Conservation (phyloP, 228 moss, liverwort and hornwort species). For the Sphagnum magellanicum region DNA sequence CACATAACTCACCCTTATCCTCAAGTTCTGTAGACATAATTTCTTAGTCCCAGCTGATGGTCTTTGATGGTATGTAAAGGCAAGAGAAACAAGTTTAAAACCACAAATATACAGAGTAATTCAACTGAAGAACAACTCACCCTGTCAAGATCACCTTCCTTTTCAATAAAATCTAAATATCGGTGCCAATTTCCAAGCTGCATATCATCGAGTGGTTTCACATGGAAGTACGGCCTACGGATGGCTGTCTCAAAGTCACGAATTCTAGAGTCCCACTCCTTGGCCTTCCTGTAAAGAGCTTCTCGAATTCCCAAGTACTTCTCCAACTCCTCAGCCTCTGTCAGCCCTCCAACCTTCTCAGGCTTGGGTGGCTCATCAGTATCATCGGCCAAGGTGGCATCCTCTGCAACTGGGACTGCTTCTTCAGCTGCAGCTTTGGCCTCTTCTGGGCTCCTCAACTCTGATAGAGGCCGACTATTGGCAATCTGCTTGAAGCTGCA, state of each 20-base stretch:
- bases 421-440: slow-evolving; percentile 23
- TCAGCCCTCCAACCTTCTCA: slow-evolving; percentile 41
- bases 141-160: slow-evolving; percentile 84
- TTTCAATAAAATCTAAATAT: slow-evolving; percentile 87
- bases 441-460: slow-evolving; percentile 37
- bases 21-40: neutral
- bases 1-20: neutral
- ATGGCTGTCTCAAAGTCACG: slow-evolving; percentile 83
- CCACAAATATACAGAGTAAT: neutral
- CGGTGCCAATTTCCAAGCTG: slow-evolving; percentile 98
- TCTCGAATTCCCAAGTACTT: slow-evolving; percentile 71
- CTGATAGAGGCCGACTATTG: slow-evolving; percentile 33
- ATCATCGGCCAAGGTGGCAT: slow-evolving; percentile 36
- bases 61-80: neutral
- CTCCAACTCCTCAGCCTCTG: slow-evolving; percentile 63
- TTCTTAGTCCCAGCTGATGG: neutral
- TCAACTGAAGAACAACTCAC: slow-evolving; percentile 12
- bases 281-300: slow-evolving; percentile 53
- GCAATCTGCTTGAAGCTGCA: slow-evolving; percentile 47
- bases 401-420: slow-evolving; percentile 26
- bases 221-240: slow-evolving; percentile 88
- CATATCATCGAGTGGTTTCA: slow-evolving; percentile 74
- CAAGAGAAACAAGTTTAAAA: neutral
- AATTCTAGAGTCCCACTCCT: slow-evolving; percentile 76
- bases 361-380: slow-evolving; percentile 25